Percentiles rank a stretch among this genome's conserved stretches.
Evolutionary conservation across 208 protist species (phyloP).

Genomic region (Lotmaria passim): DNA sequence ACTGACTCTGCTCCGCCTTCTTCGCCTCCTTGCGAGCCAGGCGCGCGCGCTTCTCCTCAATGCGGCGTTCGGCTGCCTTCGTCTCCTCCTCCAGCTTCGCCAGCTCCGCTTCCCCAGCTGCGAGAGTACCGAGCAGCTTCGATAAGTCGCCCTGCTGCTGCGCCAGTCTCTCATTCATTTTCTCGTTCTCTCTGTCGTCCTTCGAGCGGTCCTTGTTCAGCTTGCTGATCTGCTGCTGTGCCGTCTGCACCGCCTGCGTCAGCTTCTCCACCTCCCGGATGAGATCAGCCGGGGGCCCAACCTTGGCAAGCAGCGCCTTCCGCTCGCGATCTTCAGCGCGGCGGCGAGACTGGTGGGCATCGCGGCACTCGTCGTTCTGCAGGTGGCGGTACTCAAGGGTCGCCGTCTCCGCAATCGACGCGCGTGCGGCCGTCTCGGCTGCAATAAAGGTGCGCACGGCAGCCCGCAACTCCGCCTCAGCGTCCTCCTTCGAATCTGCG

Average conservation of each 20-base stretch:
- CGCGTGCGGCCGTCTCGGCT: conserved; percentile 18
- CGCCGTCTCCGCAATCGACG: conserved; percentile 5
- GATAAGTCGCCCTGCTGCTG: conserved; percentile 55
- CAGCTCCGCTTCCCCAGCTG: conserved; percentile 30
- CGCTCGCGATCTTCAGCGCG: conserved; percentile 69
- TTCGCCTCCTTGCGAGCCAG: conserved; percentile 40
- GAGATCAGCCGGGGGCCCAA: conserved; percentile 66
- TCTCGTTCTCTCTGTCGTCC: conserved; percentile 55
- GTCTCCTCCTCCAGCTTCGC: conserved; percentile 46
- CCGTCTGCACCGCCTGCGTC: conserved; percentile 46
- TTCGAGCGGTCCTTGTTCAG: conserved; percentile 67
- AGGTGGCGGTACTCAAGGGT: conserved; percentile 37
- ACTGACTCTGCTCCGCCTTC: conserved; percentile 35
- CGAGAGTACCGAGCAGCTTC: conserved; percentile 25
- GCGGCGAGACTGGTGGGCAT: conserved; percentile 54
- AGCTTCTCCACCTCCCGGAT: conserved; percentile 67
- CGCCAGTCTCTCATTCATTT: conserved; percentile 48
- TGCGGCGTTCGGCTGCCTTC: conserved; percentile 35
- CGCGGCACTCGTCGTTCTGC: conserved; percentile 57
- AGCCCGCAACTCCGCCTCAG: conserved; percentile 21
- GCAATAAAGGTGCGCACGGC: conserved; percentile 16
- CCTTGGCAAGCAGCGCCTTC: conserved; percentile 63
- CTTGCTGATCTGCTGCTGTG: conserved; percentile 63
- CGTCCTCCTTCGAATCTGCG: conserved; percentile 34
- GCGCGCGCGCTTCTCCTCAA: conserved; percentile 39